These are phyloP conservation scores for Termitomyces sp. DNA, from an alignment of 1,284 basidiomycete species.

Conservation along the genomic window DNA sequence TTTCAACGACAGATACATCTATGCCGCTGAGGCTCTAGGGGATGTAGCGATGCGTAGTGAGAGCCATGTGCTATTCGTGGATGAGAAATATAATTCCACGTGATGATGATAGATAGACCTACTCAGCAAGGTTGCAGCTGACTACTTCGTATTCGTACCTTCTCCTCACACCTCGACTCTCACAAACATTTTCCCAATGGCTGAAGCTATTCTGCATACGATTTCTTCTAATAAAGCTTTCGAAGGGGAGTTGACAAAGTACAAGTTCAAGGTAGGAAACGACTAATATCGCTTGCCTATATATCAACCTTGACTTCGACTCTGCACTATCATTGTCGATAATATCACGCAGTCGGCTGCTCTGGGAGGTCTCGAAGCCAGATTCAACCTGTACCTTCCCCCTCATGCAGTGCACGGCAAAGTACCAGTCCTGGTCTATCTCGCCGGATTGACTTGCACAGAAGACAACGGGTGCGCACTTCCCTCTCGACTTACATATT, in stretches of 20 bases:
- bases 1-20: background rate
- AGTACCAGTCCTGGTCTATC: slow-evolving; percentile 84
- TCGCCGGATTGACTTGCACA: slow-evolving; percentile 92
- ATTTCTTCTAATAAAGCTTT: slow-evolving; percentile 78
- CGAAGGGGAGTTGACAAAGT: slow-evolving; percentile 78
- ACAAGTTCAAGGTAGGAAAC: slow-evolving; percentile 72
- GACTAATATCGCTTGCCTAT: background rate
- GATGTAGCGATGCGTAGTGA: background rate
- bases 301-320: too few species aligned
- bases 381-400: slow-evolving; percentile 92
- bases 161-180: background rate
- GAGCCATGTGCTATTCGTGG: background rate
- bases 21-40: background rate
- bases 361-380: slow-evolving; percentile 75
- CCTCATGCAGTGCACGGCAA: slow-evolving; percentile 51
- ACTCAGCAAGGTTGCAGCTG: background rate
- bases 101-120: slow-evolving; percentile 11
- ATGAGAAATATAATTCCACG: slow-evolving; percentile 10
- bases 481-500: background rate
- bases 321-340: background rate
- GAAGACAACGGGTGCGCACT: slow-evolving; percentile 84
- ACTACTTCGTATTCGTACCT: too few species aligned
- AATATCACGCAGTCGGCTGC: slow-evolving; percentile 45
- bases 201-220: slow-evolving; percentile 44
- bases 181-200: slow-evolving; percentile 16